Evolutionary conservation across 2,329 filamentous ascomycete species (phyloP).

Genomic region (Ophiostoma quercus): DNA sequence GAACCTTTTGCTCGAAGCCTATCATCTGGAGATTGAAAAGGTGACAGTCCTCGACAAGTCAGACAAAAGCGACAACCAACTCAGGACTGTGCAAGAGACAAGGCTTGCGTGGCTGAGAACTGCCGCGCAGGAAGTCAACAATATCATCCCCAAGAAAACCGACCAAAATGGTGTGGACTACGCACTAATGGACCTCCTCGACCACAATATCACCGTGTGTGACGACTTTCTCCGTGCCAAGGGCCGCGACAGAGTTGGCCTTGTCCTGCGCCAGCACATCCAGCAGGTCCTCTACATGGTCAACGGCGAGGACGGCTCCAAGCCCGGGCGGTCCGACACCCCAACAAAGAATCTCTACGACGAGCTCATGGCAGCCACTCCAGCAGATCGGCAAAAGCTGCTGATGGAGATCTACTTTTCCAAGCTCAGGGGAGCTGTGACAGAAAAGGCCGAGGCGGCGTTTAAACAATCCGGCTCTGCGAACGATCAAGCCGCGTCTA

Average conservation of each 20-base stretch:
- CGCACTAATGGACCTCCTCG: conserved; percentile 37
- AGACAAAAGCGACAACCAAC: background rate
- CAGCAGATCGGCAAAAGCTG: background rate
- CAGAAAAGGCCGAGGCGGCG: background rate
- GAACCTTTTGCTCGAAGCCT: conserved; percentile 32
- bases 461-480: background rate
- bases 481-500: background rate
- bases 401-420: conserved; percentile 6
- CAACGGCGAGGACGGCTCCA: conserved; percentile 34
- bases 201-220: conserved; percentile 39
- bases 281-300: conserved; percentile 46
- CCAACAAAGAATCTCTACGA: background rate
- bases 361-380: background rate
- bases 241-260: conserved; percentile 37
- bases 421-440: background rate
- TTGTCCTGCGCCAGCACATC: conserved; percentile 47
- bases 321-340: background rate
- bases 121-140: background rate
- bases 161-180: background rate
- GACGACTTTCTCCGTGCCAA: conserved; percentile 40
- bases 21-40: background rate
- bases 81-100: background rate
- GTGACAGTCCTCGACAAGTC: background rate
- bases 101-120: background rate
- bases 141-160: too few relatives aligned